phyloP scores from a whole-genome alignment of 352 stramenopile genomes.

The Globisporangium nagaii region DNA sequence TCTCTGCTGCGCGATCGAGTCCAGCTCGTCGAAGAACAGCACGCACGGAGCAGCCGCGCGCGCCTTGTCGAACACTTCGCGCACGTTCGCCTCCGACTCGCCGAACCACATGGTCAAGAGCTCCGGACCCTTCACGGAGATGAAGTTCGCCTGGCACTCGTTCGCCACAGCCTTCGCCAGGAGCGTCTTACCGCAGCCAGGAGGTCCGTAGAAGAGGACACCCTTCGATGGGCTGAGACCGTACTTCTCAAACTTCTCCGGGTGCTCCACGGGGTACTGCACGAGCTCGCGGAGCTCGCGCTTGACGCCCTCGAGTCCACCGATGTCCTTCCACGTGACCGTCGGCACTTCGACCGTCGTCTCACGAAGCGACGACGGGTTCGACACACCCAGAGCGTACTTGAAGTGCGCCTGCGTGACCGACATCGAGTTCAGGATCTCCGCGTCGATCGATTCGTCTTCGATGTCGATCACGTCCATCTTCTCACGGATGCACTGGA shows the following conservation, averaged over 20 bases:
- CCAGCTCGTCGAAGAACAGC: constrained; percentile 99
- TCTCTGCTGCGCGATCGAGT: constrained; percentile 98
- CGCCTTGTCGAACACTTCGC: constrained; percentile 99
- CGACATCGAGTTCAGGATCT: constrained; percentile 98
- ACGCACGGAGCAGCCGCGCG: constrained; percentile 96
- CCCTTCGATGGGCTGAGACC: constrained; percentile 92
- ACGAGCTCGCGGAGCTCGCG: constrained; percentile 98
- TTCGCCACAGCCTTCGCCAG: constrained; percentile 99
- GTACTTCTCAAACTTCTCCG: constrained; percentile 99
- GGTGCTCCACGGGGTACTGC: constrained; percentile 99
- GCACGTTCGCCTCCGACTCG: constrained; percentile 98
- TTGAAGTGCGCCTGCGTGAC: constrained; percentile 99
- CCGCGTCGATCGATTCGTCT: constrained; percentile 98
- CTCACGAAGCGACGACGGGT: constrained; percentile 98
- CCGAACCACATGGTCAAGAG: constrained; percentile 99
- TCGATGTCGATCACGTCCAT: constrained; percentile 99
- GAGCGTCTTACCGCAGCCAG: constrained; percentile 99
- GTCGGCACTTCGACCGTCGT: constrained; percentile 99
- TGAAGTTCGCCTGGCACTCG: constrained; percentile 99
- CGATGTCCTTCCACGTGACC: constrained; percentile 99
- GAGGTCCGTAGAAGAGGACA: constrained; percentile 99
- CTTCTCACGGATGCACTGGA: constrained; percentile 99
- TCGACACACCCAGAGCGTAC: constrained; percentile 96
- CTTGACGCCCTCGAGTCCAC: constrained; percentile 97
- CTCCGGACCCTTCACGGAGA: constrained; percentile 99